Evolutionary conservation across 768 basidiomycete species (phyloP).

Genomic region (Rhodotorula sphaerocarpa): DNA sequence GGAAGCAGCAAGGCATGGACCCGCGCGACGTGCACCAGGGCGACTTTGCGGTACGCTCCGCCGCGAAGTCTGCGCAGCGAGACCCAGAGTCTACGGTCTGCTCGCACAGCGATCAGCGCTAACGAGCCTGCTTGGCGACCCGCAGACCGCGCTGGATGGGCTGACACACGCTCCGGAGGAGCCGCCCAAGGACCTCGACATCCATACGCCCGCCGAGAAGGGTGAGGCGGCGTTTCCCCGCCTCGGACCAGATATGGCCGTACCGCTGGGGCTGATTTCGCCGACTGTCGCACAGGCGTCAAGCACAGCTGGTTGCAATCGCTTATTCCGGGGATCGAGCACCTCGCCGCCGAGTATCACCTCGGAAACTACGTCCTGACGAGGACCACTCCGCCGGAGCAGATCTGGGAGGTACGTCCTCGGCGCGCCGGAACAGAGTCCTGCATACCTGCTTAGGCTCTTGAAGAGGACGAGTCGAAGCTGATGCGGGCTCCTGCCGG

Average conservation of each 20-base stretch:
- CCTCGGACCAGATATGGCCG: background rate
- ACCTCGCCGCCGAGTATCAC: slow-evolving; percentile 9
- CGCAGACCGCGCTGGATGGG: slow-evolving; percentile 7
- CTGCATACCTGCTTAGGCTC: no score
- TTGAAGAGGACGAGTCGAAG: no score
- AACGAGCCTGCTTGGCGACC: no score
- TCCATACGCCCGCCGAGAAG: slow-evolving; percentile 12
- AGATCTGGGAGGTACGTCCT: slow-evolving; percentile 22
- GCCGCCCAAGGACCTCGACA: background rate
- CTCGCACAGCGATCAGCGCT: no score
- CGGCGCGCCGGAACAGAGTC: no score
- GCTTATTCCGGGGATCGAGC: background rate
- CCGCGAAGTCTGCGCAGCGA: no score
- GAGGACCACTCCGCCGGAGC: background rate
- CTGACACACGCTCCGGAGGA: slow-evolving; percentile 13
- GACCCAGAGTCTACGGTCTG: no score
- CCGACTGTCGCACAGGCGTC: background rate
- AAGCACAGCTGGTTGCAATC: slow-evolving; percentile 15
- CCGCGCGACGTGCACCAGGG: no score
- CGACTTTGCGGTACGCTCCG: no score
- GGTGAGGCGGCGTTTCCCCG: background rate
- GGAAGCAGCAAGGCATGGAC: no score
- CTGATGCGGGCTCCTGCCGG: background rate
- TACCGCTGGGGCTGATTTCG: background rate
- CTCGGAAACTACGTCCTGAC: slow-evolving; percentile 21